Evolutionary conservation across 768 basidiomycete species (phyloP).

Genomic region (Termitomyces bulborhizus): DNA sequence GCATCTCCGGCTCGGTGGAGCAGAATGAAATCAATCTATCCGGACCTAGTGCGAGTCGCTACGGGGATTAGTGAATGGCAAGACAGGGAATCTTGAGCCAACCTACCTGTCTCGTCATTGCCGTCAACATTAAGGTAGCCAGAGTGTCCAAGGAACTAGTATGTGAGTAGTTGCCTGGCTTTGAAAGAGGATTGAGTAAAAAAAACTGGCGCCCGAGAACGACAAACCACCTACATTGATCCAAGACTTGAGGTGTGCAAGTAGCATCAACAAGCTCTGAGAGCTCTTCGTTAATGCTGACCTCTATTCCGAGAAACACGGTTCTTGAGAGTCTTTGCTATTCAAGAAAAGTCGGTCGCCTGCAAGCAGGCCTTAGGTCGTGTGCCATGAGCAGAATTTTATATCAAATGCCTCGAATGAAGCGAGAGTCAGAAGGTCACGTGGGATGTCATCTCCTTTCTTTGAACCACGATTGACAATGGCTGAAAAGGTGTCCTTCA

Average conservation of each 20-base stretch:
- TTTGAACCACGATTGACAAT: conserved; percentile 16
- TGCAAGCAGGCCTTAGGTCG: not conserved
- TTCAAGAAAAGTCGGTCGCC: conserved; percentile 23
- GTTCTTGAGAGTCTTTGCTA: too few species aligned
- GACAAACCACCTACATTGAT: not conserved
- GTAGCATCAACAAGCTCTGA: not conserved
- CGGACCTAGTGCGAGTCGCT: conserved; percentile 14
- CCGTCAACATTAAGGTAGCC: too few species aligned
- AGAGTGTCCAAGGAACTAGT: too few species aligned
- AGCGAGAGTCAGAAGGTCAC: conserved; percentile 2
- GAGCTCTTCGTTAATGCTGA: too few species aligned
- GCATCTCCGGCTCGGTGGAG: conserved; percentile 12
- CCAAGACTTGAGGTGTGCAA: not conserved
- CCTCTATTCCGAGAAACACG: too few species aligned
- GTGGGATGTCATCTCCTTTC: conserved; percentile 1
- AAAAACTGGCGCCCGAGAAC: too few species aligned
- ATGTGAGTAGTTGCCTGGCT: too few species aligned
- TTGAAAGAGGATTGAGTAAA: too few species aligned
- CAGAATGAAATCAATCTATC: conserved; percentile 13
- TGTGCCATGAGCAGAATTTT: not conserved
- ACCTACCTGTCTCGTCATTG: too few species aligned
- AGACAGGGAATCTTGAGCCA: not conserved
- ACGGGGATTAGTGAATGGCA: not conserved
- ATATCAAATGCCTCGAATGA: not conserved
- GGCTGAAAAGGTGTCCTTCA: conserved; percentile 67